Conservation (phyloP, 345 rosid species). For the Gossypium stocksii region DNA sequence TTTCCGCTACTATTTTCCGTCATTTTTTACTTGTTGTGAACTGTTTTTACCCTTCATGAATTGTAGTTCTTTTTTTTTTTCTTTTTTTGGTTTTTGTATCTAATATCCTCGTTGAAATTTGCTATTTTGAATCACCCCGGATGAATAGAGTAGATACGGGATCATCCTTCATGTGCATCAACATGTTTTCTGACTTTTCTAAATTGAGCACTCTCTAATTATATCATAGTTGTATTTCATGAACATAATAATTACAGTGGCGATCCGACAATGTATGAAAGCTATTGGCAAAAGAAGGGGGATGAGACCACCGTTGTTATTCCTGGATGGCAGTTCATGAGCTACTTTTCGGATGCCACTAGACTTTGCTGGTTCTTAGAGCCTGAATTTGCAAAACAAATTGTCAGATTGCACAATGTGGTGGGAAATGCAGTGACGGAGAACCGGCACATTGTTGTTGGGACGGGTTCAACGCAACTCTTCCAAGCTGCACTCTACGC, state of each 20-base stretch:
- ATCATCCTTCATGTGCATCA: neutral
- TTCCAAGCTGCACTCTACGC: slow-evolving; percentile 84
- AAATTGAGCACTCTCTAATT: too few species aligned
- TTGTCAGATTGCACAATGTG: slow-evolving; percentile 54
- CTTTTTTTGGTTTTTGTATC: too few species aligned
- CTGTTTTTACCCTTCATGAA: neutral
- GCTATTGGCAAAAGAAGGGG: slow-evolving; percentile 63
- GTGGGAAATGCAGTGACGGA: slow-evolving; percentile 83
- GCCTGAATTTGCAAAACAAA: slow-evolving; percentile 59
- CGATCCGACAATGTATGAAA: slow-evolving; percentile 87
- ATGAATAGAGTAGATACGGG: neutral
- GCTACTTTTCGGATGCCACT: slow-evolving; percentile 69
- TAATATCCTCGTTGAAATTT: neutral
- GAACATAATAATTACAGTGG: slow-evolving; percentile 39
- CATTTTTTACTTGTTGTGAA: neutral
- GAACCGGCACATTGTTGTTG: slow-evolving; percentile 65
- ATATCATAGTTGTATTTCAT: neutral
- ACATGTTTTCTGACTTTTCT: neutral
- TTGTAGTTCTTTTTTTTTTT: neutral
- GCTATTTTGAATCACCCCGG: too few species aligned
- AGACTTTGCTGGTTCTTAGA: slow-evolving; percentile 89
- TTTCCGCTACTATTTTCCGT: neutral
- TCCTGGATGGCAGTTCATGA: slow-evolving; percentile 81
- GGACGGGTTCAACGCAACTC: slow-evolving; percentile 90
- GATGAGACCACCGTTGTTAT: slow-evolving; percentile 66